Base-by-base conservation (phyloP, 441 rosid genomes). In the Rhodomyrtus psidioides region DNA sequence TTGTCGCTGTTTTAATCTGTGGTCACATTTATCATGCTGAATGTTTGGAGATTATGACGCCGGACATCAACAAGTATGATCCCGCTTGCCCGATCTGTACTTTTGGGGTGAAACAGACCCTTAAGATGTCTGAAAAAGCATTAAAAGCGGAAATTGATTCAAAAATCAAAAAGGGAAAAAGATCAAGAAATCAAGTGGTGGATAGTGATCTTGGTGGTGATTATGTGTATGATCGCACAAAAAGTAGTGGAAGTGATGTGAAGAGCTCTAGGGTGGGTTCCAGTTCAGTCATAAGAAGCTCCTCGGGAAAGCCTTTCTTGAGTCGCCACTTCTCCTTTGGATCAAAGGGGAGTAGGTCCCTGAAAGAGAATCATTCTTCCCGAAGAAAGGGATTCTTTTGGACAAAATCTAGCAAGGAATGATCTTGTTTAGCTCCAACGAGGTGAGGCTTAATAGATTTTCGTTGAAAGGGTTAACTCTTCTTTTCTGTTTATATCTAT, bases 11-110 rank as follows among this genome's bases (percentile, higher is more conserved):
- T 86, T 90, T 98, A 88, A 91, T 88, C 21, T 98, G 99, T 82
- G 99, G 98, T 30, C 99, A 98, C 90, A 95, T 91, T 86, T 96
- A 95, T 90, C 99, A 98, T 86, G 97, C 98, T 55, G 99, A 98
- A 55, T 98, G 99, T 93, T 92, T 98, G 93, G 99, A 98, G 89
- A 93, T 90, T 82, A 89, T 96, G 94, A 98, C 99, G 1, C 91
- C 88, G 51, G 99, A 96, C 88, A 87, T 94, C 65, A 89, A 91
- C 89, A 96, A 96, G 90, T 98, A 94, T 56, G 98, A 98, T 88
- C 99, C 99, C 13, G 88, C 93, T 34, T 98, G 99, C 91, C 99
- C 98, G 9, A 81, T 98, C 83, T 98, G 99, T 87, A 95, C 94
- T n/a, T 84, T 95, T 58, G 99, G 98, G 59, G 96, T 93, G 94